A percentile compares a stretch with the other conserved stretches of the same genome.
Evolutionary conservation across 2,329 filamentous ascomycete species (phyloP).

Genomic region (Venturia asperata): DNA sequence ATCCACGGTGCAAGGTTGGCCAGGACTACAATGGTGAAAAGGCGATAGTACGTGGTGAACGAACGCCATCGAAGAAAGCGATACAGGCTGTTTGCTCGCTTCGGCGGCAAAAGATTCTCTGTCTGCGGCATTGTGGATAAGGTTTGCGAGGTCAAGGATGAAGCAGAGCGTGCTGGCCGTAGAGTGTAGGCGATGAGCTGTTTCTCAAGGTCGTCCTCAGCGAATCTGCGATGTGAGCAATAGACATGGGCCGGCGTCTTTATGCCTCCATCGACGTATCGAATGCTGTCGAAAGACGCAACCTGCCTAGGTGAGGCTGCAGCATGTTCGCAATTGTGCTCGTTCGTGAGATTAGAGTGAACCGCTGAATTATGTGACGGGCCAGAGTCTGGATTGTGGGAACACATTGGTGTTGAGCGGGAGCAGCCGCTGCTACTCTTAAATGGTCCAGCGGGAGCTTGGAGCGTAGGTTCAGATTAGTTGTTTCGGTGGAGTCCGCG

Average conservation of each 20-base stretch:
- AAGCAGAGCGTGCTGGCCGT: neutral
- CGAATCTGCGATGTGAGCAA: neutral
- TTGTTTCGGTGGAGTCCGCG: neutral
- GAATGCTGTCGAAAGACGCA: neutral
- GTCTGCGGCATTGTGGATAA: neutral
- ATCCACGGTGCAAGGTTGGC: slow-evolving; percentile 31
- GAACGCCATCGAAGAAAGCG: slow-evolving; percentile 6
- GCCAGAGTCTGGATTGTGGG: neutral
- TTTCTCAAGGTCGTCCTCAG: neutral
- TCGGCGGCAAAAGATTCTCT: neutral
- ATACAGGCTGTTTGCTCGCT: slow-evolving; percentile 1
- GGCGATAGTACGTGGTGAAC: slow-evolving; percentile 26
- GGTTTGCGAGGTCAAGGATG: neutral
- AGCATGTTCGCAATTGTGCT: neutral
- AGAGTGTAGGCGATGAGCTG: neutral
- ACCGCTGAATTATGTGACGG: neutral
- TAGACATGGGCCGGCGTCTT: neutral
- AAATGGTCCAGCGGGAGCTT: neutral
- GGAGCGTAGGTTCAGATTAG: neutral
- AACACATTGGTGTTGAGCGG: neutral
- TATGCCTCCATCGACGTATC: neutral
- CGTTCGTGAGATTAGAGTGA: neutral
- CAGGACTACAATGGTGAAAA: slow-evolving; percentile 38
- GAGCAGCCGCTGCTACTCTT: neutral
- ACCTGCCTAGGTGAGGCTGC: neutral